Evolutionary conservation across 371 early-diverging fungal species (phyloP).

Genomic region (Mucor plumbeus): DNA sequence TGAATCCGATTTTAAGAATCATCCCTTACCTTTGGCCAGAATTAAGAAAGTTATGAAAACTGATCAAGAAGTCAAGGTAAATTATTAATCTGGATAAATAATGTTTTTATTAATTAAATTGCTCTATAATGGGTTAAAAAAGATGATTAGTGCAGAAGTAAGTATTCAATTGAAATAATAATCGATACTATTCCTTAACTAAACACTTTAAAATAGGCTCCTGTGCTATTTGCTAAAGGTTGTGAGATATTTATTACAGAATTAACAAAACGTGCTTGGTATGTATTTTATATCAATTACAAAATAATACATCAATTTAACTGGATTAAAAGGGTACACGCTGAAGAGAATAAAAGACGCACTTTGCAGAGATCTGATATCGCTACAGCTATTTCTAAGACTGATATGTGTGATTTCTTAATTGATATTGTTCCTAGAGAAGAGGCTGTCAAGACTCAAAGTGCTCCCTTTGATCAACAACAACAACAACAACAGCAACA

Average conservation of each 20-base stretch:
- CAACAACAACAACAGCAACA: conserved; percentile 24
- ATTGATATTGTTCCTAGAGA: conserved; percentile 98
- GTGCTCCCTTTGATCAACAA: conserved; percentile 36
- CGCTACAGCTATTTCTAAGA: conserved; percentile 91
- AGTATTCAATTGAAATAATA: background rate
- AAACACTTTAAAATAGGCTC: conserved; percentile 63
- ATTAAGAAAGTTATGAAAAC: conserved; percentile 99
- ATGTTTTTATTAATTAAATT: background rate
- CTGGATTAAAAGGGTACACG: conserved; percentile 75
- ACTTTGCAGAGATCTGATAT: conserved; percentile 97
- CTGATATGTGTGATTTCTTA: conserved; percentile 98
- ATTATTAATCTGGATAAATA: no score
- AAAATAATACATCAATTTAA: background rate
- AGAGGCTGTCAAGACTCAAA: conserved; percentile 53
- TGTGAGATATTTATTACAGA: conserved; percentile 98
- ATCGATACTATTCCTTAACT: background rate
- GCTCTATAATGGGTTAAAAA: background rate
- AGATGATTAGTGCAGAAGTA: conserved; percentile 53
- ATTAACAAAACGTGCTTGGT: conserved; percentile 95
- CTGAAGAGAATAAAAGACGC: conserved; percentile 98
- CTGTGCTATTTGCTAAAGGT: conserved; percentile 95
- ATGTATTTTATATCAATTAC: conserved; percentile 13
- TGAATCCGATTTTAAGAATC: conserved; percentile 86
- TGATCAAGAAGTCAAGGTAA: conserved; percentile 96
- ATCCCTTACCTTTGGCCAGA: conserved; percentile 96